Evolutionary conservation across 2,329 filamentous ascomycete genomes (phyloP), one percentile per base, ranked within the genome.

Genomic region (Talaromyces pinophilus): DNA sequence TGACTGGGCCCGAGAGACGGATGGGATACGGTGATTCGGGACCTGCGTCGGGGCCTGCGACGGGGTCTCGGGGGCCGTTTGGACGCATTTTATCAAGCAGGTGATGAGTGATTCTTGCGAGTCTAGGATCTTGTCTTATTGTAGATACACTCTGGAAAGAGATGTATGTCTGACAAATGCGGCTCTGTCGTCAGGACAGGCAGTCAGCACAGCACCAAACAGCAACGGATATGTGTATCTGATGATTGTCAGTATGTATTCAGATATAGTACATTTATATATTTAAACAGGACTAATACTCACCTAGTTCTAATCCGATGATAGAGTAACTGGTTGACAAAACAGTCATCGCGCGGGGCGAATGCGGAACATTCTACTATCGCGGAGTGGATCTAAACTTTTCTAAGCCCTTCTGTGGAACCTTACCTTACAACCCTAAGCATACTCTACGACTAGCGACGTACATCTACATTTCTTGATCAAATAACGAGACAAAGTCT

Each of bases 11-110:
- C 68, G 91, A 89, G 81, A 98, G 89, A 71, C 85, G 87, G 72
- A 97, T 85, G 0, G 95, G 95, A 78, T 89, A 98, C 0, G 95
- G 95, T 5, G 87, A 62, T 72, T 88, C 84, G 13, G 94, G 94
- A 2, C 92, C 92, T 46, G 82, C 78, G 52, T 91, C 87, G 8
- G 89, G 83, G 65, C 94, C 94, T 67, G 92, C 87, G 71, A 95
- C 86, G 62, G 85, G 82, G 57, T 91, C 89, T 68, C 92, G 89
- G 69, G 84, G 81, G 33, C 79, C 76, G 69, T 83, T 76, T 70
- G 84, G 81, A 64, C 78, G 77, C 82, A 84, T 84, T 30, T 13
- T 25, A 15, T 13, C 11, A 50, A 50, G 46, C 22, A 25, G 13
- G 44, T 48, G 44, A 48, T 22, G 44, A 8, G 40, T n/a, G 4